Evolutionary conservation across 352 stramenopile species (phyloP).

Genomic region (Pythium utonaiense): DNA sequence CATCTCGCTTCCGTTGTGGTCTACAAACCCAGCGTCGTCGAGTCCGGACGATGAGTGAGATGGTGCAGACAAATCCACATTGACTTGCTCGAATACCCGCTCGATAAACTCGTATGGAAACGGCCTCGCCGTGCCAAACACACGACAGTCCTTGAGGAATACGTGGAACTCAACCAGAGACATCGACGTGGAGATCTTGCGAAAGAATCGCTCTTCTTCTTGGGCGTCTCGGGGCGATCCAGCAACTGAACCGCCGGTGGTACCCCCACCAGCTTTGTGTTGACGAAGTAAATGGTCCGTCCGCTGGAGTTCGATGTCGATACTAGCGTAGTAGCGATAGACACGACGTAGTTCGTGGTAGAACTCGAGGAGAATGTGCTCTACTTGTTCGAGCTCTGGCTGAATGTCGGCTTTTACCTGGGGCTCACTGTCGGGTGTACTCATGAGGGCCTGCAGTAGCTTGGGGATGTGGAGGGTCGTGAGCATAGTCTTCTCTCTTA

Average conservation of each 20-base stretch:
- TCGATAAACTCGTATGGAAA: slow-evolving; percentile 66
- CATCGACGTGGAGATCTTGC: slow-evolving; percentile 64
- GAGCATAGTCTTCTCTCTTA: slow-evolving; percentile 60
- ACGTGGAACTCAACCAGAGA: slow-evolving; percentile 58
- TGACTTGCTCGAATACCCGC: slow-evolving; percentile 51
- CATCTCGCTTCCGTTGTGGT: slow-evolving; percentile 43
- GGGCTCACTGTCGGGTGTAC: not conserved
- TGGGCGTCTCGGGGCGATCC: slow-evolving; percentile 3
- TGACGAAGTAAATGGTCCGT: slow-evolving; percentile 24
- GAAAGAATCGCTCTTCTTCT: slow-evolving; percentile 61
- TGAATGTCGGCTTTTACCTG: not conserved
- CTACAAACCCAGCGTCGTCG: not conserved
- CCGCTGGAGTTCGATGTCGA: slow-evolving; percentile 31
- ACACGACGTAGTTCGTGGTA: slow-evolving; percentile 41
- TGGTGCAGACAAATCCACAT: slow-evolving; percentile 14
- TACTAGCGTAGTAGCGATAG: slow-evolving; percentile 56
- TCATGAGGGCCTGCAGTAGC: slow-evolving; percentile 22
- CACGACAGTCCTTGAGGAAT: slow-evolving; percentile 64
- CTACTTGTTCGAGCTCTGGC: slow-evolving; percentile 24
- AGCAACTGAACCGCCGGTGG: not conserved
- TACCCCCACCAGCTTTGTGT: slow-evolving; percentile 3
- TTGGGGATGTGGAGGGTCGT: slow-evolving; percentile 47
- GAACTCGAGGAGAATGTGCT: slow-evolving; percentile 39
- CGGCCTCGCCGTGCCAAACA: slow-evolving; percentile 43
- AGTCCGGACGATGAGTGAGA: slow-evolving; percentile 1